Evolutionary conservation across 495 filamentous ascomycete species (phyloP), one percentile per base, ranked within the genome.

Genomic region (Aspergillus wentii): DNA sequence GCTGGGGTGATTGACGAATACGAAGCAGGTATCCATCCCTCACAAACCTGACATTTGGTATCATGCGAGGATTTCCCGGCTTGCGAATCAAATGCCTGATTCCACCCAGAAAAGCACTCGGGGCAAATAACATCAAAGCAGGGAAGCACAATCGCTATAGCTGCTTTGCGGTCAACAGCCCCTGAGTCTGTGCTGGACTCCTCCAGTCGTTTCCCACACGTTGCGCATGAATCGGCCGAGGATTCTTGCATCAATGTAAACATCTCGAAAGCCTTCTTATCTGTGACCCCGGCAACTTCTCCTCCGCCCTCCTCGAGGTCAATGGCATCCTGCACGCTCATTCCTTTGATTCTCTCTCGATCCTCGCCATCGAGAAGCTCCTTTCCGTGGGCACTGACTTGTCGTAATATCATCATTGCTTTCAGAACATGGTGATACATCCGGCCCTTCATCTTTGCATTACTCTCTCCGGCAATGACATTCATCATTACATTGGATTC

Each of bases 351-450:
- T 10, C 81, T 66, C 26, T 83, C 79, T 13, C 92, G 72, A 50
- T 95, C 90, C 32, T 89, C 80, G 13, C 87, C 78, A 30, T 79
- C 82, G 2, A 98, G 74, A 18, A 97, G 74, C 40, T 96, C 92
- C 50, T 80, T 82, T 5, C 92, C 92, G 60, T 95, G 88, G 3
- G 90, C 92, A 50, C 87, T 96, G 20, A 96, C 80, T 30, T 89
- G 76, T 4, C 92, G 87, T 7, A 98, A 75, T 27, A 89, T 86
- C 52, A 91, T 77, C 62, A 98, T 95, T 7, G 86, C 83, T 41
- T 86, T 87, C 26, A 98, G 62, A 35, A 97, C 87, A 43, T 94
- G 86, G 17, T 89, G 86, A 56, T 92, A 95, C 36, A 82, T 78
- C 30, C 78, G 86, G 15, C 88, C 89, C 32, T 85, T 84, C 30